Evolutionary conservation across 163 green algal genomes (phyloP), one percentile per base, ranked within the genome.

Genomic region (Chlamydomonas reinhardtii): DNA sequence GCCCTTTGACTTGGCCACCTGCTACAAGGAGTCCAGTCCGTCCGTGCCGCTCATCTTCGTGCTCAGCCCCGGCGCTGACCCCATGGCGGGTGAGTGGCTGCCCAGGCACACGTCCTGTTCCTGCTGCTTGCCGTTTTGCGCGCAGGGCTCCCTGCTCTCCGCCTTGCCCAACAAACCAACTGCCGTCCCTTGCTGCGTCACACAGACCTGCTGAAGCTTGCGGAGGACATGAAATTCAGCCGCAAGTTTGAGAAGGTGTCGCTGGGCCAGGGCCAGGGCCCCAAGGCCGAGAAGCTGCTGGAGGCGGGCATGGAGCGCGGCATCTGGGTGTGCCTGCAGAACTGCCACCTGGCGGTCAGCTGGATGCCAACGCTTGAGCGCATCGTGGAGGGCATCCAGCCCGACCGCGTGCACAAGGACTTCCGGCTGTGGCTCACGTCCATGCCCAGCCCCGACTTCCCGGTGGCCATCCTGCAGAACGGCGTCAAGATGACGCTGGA

Each of bases 401-500:
- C 93, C 19, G 93, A 98, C 73, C 93, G 92, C 66, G 91, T 94
- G 35, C 94, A 97, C 92, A 96, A 95, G 85, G 94, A 98, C 90
- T 97, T 97, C 94, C 68, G 95, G 73, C 90, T 97, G 61, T 98
- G 95, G 95, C 92, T 97, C 29, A 96, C 95, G 3, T 93, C 86
- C 61, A 97, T 97, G 93, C 95, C 95, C 68, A 93, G 82, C 48
- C 93, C 94, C 0, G 73, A 91, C 70, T 98, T 97, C 91, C 95
- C 95, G 12, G 94, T 95, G 48, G 78, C 87, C 39, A 96, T 97
- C 84, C 91, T 98, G 27, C 94, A 83, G 73, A 95, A 96, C 86
- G 93, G 95, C 73, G 90, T 97, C 62, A 97, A 97, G 91, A 96
- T 98, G 94, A 97, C 94, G 11, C 89, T 97, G 82, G 95, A 97